These are phyloP conservation scores for Silene noctiflora DNA, from an alignment of 179 eudicot genomes.

Conservation along the genomic window DNA sequence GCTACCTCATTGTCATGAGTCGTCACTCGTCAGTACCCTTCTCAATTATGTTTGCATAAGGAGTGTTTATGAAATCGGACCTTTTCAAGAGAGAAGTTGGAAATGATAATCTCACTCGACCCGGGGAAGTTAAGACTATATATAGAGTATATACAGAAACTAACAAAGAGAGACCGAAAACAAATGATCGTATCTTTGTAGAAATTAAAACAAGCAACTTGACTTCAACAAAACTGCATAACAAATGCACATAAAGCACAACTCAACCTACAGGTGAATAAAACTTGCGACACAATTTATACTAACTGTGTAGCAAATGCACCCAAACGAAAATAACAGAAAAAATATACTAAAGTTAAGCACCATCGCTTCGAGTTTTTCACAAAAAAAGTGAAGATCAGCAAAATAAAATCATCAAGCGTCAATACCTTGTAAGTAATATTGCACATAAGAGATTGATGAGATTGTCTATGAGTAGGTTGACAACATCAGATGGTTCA, in stretches of 20 bases:
- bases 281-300: not conserved
- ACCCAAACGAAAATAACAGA: too few species aligned
- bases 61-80: not conserved
- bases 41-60: not conserved
- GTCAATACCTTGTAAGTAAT: constrained; percentile 73
- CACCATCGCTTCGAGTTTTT: not conserved
- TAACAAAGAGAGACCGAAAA: not conserved
- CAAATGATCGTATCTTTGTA: not conserved
- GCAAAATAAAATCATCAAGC: not conserved
- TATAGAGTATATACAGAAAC: too few species aligned
- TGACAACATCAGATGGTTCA: constrained; percentile 79
- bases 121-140: not conserved
- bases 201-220: not conserved
- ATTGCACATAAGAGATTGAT: constrained; percentile 77
- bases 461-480: constrained; percentile 80
- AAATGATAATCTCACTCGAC: not conserved
- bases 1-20: too few species aligned
- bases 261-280: not conserved
- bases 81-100: not conserved
- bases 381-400: not conserved
- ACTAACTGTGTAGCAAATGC: too few species aligned
- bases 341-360: not conserved
- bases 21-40: too few species aligned
- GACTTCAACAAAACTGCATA: not conserved
- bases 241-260: constrained; percentile 7